Base-by-base conservation (phyloP, 306 rosid genomes). In the Cucumis hystrix region DNA sequence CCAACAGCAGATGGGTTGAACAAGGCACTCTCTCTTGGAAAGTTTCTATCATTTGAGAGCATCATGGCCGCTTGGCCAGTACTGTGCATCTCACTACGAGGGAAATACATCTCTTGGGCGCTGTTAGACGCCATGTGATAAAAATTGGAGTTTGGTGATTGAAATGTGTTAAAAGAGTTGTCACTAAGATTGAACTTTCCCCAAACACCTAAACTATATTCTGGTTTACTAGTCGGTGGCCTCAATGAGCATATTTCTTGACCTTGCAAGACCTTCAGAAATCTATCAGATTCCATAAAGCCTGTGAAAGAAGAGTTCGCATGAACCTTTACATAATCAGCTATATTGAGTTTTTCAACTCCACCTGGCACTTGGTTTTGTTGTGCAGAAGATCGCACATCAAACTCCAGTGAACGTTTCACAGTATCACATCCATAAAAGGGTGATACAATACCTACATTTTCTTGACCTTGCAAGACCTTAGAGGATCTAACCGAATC, bases 381-480 rank as follows among this genome's bases (percentile, higher is more conserved):
- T 86, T 84, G 86, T 45, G 81, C 82, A 33, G 84, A 75, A 77
- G 96, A 81, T 30, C 77, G 93, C 87, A 82, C 87, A 78, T 90
- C 92, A 85, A 90, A 86, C 83, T 87, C 91, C 73, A 83, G 84
- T 68, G 85, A 86, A 84, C 76, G 89, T 85, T 91, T 89, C 78
- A 86, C 84, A 69, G 90, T 84, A 85, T 90, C 95, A 89, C 88
- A 56, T 80, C 97, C 94, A 78, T 86, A 89, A 80, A 80, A 79
- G 81, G 92, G 89, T 83, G 96, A 87, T 87, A 86, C 77, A 81
- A 90, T 86, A 92, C 97, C 85, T 82, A 92, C 70, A 82, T 94
- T 94, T 94, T 94, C 98, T 94, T 94, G 98, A 94, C 98, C 98
- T 94, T 94, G 98, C 98, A 94, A 94, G 98, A 94, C 98, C 98